Percentiles rank a stretch among this genome's conserved stretches.
Evolutionary conservation across 139 green algal species (phyloP).

Genomic region (Marvania coccoides): DNA sequence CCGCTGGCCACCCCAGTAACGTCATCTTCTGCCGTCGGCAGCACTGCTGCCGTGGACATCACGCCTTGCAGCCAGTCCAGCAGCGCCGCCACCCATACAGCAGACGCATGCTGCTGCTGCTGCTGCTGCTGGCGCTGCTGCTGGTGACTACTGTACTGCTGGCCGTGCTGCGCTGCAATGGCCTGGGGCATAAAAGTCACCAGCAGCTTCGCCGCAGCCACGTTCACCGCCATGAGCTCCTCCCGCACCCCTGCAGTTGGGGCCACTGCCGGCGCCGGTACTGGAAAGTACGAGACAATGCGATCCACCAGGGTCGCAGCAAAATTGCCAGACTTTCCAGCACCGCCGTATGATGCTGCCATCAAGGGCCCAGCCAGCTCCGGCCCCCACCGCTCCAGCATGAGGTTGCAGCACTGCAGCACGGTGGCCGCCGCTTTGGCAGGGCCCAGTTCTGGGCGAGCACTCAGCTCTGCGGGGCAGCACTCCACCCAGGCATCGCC

Average conservation of each 20-base stretch:
- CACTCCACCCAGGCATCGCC: background rate
- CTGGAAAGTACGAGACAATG: conserved; percentile 37
- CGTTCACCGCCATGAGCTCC: conserved; percentile 44
- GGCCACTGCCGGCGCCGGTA: conserved; percentile 6
- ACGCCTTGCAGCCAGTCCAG: conserved; percentile 18
- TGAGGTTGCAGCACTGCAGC: conserved; percentile 11
- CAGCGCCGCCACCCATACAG: conserved; percentile 11
- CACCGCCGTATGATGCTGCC: no score
- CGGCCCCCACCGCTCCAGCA: conserved; percentile 5
- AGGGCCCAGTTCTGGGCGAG: conserved; percentile 16
- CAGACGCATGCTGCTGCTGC: background rate
- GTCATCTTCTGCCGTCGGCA: background rate
- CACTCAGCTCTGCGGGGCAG: conserved; percentile 4
- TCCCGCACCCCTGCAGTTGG: conserved; percentile 11
- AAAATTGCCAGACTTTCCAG: conserved; percentile 3
- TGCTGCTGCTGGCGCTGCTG: background rate
- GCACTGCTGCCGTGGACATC: background rate
- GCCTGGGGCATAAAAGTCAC: conserved; percentile 24
- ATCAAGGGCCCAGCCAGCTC: background rate
- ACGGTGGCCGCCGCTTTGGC: background rate
- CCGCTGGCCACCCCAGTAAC: background rate
- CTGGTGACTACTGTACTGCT: no score
- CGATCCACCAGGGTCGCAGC: conserved; percentile 13
- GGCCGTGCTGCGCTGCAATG: background rate
- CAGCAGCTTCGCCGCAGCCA: conserved; percentile 39